Base-by-base conservation (phyloP, 768 basidiomycete species). In the Serendipita indica region DNA sequence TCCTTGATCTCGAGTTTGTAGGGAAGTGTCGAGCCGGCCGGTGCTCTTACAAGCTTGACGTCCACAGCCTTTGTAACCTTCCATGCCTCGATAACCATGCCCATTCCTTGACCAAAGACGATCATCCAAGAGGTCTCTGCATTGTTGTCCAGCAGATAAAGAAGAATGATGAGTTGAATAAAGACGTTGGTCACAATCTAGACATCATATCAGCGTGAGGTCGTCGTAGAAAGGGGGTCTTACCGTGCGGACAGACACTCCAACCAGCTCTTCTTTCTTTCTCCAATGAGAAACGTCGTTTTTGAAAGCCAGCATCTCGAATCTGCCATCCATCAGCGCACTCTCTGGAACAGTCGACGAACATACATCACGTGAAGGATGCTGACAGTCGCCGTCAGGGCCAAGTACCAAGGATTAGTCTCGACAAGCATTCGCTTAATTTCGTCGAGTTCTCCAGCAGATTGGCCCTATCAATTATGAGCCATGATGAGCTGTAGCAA, bases 91-190 rank as follows among this genome's bases (percentile, higher is more conserved):
- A 90, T 81, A 30, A 88, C 64, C 39, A 88, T 78, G 39, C 89
- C 86, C 68, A 82, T 78, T 7, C 87, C 89, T 58, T 86, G 89
- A 3, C 86, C 84, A 69, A 91, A 78, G 25, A 97, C 77, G 69
- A 98, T 97, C 89, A 97, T 97, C 86, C 89, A 94, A 65, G 85
- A 90, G 30, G 94, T 99, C 68, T 97, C 88, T 57, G 89, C 83
- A 64, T 88, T 89, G 69, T 92, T 93, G 72, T 96, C 93, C 65
- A 93, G 82, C 64, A 98, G 84, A 71, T 96, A 98, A 18, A 98
- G 76, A 32, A 94, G 74, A 65, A 96, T 83, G 65, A 98, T 75
- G 28, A 86, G 69, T 74, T 93, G 88, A n/a, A 92, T 86, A 67
- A 97, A 82, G 62, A 93, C 89, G 69, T 98, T 99, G 35, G 90